Evolutionary conservation across 345 rosid species (phyloP).

Genomic region (Dipteronia dyeriana): DNA sequence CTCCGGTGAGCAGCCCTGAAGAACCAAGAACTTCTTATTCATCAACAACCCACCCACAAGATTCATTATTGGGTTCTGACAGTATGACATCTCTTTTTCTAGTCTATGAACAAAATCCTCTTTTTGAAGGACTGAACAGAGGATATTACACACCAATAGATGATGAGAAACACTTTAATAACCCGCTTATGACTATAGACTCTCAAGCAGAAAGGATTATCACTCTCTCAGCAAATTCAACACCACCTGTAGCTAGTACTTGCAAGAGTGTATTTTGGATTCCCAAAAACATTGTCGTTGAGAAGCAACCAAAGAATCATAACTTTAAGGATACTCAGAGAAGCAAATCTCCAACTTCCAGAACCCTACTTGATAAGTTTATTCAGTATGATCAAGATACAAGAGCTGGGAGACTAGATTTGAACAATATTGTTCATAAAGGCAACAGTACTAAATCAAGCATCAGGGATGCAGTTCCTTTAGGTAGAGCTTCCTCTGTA

Average conservation of each 20-base stretch:
- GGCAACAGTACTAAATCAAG: constrained; percentile 33
- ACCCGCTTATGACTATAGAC: constrained; percentile 17
- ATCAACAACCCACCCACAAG: constrained; percentile 38
- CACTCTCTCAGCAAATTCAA: constrained; percentile 28
- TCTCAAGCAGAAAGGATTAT: constrained; percentile 29
- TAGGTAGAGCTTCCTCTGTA: constrained; percentile 53
- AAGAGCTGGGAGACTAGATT: constrained; percentile 26
- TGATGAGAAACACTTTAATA: constrained; percentile 23
- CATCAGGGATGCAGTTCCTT: constrained; percentile 44
- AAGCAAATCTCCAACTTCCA: constrained; percentile 35
- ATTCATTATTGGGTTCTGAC: constrained; percentile 38
- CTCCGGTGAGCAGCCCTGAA: constrained; percentile 75
- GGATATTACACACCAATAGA: constrained; percentile 27
- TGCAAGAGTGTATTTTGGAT: constrained; percentile 44
- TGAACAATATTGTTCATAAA: constrained; percentile 30
- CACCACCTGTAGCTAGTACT: constrained; percentile 21
- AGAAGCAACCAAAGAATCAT: constrained; percentile 19
- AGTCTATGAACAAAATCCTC: constrained; percentile 55
- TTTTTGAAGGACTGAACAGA: constrained; percentile 46
- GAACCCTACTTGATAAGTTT: constrained; percentile 49
- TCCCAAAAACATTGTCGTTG: constrained; percentile 37
- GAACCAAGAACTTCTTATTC: constrained; percentile 42
- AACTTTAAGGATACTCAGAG: constrained; percentile 22
- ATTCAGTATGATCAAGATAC: constrained; percentile 47
- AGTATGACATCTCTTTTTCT: constrained; percentile 39